A percentile compares a stretch with the other conserved stretches of the same genome.
Evolutionary conservation across 2,329 filamentous ascomycete genomes (phyloP).

Genomic region (Verticillium longisporum): DNA sequence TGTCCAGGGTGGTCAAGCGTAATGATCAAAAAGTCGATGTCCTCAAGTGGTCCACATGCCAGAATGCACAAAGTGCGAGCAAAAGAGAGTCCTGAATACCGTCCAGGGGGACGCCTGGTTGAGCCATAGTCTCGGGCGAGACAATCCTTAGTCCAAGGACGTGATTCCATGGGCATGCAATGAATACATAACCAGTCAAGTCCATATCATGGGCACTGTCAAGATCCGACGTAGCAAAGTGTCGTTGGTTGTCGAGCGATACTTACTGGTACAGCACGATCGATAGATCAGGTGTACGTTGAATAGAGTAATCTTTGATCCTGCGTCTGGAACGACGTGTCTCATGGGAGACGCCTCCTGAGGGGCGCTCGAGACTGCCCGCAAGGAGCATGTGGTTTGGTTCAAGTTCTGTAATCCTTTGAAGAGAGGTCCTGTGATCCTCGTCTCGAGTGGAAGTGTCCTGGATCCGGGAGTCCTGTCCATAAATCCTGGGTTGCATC

Average conservation of each 20-base stretch:
- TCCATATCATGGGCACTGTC: not conserved
- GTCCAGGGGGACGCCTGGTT: not conserved
- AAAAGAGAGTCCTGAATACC: not conserved
- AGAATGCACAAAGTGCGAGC: not conserved
- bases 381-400: not conserved
- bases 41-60: not conserved
- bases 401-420: slow-evolving; percentile 3
- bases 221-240: not conserved
- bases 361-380: not conserved
- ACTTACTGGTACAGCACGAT: not conserved
- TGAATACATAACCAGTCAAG: not conserved
- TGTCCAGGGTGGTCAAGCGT: not conserved
- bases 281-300: not conserved
- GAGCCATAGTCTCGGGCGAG: not conserved
- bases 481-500: not conserved
- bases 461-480: slow-evolving; percentile 2
- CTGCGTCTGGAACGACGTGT: slow-evolving; percentile 1
- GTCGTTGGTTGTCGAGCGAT: not conserved
- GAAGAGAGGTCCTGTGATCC: slow-evolving; percentile 5
- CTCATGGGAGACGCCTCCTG: not conserved
- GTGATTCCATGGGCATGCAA: not conserved
- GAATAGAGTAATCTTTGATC: slow-evolving; percentile 1
- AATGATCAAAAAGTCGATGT: not conserved
- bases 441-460: slow-evolving; percentile 8
- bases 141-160: not conserved